phyloP scores from a whole-genome alignment of 2,329 filamentous ascomycete genomes.

The Pezicula rhizophila region DNA sequence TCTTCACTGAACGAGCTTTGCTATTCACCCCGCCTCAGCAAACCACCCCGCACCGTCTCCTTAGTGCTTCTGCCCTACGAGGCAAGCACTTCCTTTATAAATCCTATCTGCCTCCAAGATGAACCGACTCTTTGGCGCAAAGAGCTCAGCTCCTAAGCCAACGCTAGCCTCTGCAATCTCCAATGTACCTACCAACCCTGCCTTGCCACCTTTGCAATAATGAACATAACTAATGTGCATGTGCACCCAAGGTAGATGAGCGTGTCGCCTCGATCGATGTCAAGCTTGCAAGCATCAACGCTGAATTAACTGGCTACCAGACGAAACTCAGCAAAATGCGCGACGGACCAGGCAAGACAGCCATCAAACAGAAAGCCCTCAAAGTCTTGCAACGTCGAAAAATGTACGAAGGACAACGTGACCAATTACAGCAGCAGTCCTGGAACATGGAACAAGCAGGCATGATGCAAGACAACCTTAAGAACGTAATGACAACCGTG shows the following conservation, averaged over 20 bases:
- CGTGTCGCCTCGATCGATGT: constrained; percentile 85
- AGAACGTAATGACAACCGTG: constrained; percentile 97
- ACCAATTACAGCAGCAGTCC: constrained; percentile 87
- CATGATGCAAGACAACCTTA: constrained; percentile 98
- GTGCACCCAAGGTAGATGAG: constrained; percentile 57
- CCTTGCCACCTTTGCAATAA: constrained; percentile 6
- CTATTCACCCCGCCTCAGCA: too few species aligned
- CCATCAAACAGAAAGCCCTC: constrained; percentile 88
- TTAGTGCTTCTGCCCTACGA: too few species aligned
- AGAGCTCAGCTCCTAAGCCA: constrained; percentile 81
- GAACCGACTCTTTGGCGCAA: constrained; percentile 94
- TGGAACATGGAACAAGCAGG: constrained; percentile 99
- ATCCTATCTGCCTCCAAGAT: constrained; percentile 42
- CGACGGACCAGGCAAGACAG: constrained; percentile 87
- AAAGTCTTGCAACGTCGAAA: constrained; percentile 91
- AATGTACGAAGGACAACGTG: constrained; percentile 88
- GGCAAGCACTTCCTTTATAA: not conserved
- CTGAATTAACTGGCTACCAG: constrained; percentile 84
- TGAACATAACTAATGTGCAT: constrained; percentile 10
- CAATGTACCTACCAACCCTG: constrained; percentile 51
- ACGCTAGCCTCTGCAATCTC: constrained; percentile 76
- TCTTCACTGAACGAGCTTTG: too few species aligned
- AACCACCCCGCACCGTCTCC: too few species aligned
- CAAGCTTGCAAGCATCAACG: constrained; percentile 86
- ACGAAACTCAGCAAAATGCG: constrained; percentile 85